A percentile compares a stretch with the other conserved stretches of the same genome.
phyloP scores from a whole-genome alignment of 73 alveolate species.

The Paraurostyla sp. region DNA sequence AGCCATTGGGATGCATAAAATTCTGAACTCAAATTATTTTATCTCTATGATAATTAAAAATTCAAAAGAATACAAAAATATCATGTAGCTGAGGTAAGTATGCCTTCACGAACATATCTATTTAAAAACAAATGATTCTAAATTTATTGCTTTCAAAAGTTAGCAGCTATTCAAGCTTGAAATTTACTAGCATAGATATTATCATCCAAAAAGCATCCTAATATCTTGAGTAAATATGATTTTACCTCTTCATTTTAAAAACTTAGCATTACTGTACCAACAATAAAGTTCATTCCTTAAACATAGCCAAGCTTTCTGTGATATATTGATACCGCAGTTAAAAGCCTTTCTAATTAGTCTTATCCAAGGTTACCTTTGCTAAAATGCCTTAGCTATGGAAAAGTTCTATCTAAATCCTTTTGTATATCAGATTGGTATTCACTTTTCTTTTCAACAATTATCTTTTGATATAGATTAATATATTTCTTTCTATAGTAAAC shows the following conservation, averaged over 20 bases:
- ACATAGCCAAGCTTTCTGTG: slow-evolving; percentile 60
- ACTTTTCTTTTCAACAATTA: slow-evolving; percentile 35
- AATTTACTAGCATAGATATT: slow-evolving; percentile 53
- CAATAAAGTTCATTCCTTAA: slow-evolving; percentile 77
- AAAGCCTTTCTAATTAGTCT: slow-evolving; percentile 38
- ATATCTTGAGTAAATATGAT: neutral
- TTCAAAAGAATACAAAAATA: slow-evolving; percentile 29
- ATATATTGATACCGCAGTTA: slow-evolving; percentile 40
- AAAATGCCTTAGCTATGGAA: slow-evolving; percentile 52
- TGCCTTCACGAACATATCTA: slow-evolving; percentile 61
- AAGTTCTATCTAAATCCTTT: slow-evolving; percentile 65
- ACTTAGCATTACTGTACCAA: slow-evolving; percentile 59
- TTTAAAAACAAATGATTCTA: slow-evolving; percentile 40
- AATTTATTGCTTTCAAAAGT: slow-evolving; percentile 39
- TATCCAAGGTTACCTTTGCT: slow-evolving; percentile 45
- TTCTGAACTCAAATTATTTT: slow-evolving; percentile 55
- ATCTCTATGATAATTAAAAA: neutral
- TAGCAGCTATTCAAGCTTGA: slow-evolving; percentile 49
- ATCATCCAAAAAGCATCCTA: slow-evolving; percentile 78
- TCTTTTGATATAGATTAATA: neutral
- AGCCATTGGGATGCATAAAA: slow-evolving; percentile 69
- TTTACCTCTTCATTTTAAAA: slow-evolving; percentile 55
- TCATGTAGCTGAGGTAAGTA: slow-evolving; percentile 62
- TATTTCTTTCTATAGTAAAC: slow-evolving; percentile 25
- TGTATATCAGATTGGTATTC: neutral